phyloP scores from a whole-genome alignment of 116 monocot genomes.

The Posidonia oceanica region DNA sequence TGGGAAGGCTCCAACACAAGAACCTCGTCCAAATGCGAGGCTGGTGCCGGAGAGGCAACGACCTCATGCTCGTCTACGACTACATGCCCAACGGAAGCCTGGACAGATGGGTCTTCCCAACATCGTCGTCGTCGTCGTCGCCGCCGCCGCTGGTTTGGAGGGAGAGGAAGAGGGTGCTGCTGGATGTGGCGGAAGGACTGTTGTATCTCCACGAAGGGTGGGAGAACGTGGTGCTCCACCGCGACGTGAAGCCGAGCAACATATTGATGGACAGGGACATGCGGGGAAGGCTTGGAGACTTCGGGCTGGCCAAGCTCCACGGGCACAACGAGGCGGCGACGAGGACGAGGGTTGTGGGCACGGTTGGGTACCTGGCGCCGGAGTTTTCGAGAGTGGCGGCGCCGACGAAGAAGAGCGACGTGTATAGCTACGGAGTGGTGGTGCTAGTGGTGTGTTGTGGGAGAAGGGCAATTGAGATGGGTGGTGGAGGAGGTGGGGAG shows the following conservation, averaged over 20 bases:
- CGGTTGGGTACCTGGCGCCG: slow-evolving; percentile 27
- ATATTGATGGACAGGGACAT: slow-evolving; percentile 20
- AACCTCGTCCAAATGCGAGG: slow-evolving; percentile 21
- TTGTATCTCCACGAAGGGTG: slow-evolving; percentile 33
- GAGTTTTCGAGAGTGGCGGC: slow-evolving; percentile 17
- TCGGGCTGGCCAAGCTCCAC: slow-evolving; percentile 31
- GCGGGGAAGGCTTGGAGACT: slow-evolving; percentile 29
- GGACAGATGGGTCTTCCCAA: too few species aligned
- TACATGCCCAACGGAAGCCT: too few species aligned
- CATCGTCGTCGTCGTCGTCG: too few species aligned
- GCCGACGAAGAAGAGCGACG: slow-evolving; percentile 23
- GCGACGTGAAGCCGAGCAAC: slow-evolving; percentile 32
- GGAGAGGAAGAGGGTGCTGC: slow-evolving; percentile 14
- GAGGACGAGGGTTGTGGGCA: slow-evolving; percentile 28
- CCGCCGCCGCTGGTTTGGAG: too few species aligned
- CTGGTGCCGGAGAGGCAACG: slow-evolving; percentile 22
- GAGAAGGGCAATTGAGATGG: slow-evolving; percentile 20
- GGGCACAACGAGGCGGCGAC: slow-evolving; percentile 13
- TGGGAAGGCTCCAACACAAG: slow-evolving; percentile 29
- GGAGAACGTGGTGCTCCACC: slow-evolving; percentile 38
- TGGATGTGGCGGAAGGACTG: slow-evolving; percentile 32
- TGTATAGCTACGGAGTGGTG: slow-evolving; percentile 36
- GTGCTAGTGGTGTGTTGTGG: slow-evolving; percentile 24
- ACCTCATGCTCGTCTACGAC: slow-evolving; percentile 34
- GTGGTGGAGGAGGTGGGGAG: slow-evolving; percentile 2